Conservation (phyloP, 352 stramenopile species). For the Phytophthora hibernalis region DNA sequence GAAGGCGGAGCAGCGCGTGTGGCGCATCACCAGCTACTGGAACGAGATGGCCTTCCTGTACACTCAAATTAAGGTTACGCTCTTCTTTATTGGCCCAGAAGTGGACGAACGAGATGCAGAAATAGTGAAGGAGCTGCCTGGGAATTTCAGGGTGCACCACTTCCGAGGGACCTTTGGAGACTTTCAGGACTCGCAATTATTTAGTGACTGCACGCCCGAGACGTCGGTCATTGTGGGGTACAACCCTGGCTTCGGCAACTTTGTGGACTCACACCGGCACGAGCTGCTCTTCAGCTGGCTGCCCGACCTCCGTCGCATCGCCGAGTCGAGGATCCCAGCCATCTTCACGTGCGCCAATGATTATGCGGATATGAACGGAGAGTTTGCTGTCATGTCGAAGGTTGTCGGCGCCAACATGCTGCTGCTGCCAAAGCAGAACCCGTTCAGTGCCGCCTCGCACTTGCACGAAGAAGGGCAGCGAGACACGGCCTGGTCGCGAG, state of each 20-base stretch:
- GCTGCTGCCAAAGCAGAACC: constrained; percentile 71
- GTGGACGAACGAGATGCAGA: constrained; percentile 30
- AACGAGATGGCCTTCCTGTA: constrained; percentile 56
- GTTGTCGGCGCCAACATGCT: constrained; percentile 71
- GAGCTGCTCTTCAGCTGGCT: constrained; percentile 80
- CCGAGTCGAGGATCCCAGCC: constrained; percentile 54
- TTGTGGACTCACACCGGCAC: constrained; percentile 60
- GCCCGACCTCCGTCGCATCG: constrained; percentile 64
- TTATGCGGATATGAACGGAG: constrained; percentile 81
- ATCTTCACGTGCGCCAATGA: constrained; percentile 84
- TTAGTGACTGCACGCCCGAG: constrained; percentile 34
- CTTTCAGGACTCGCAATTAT: constrained; percentile 50
- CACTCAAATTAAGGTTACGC: constrained; percentile 35
- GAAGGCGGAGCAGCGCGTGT: constrained; percentile 80
- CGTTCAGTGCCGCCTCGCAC: constrained; percentile 76
- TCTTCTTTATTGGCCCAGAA: constrained; percentile 78
- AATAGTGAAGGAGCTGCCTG: constrained; percentile 8
- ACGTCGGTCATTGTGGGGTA: constrained; percentile 73
- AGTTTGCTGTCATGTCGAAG: constrained; percentile 75
- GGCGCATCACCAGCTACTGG: constrained; percentile 76
- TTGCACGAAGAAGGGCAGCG: constrained; percentile 73
- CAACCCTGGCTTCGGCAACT: constrained; percentile 85
- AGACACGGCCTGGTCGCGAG: constrained; percentile 70
- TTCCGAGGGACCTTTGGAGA: constrained; percentile 59
- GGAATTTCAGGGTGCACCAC: constrained; percentile 44